A percentile compares a stretch with the other conserved stretches of the same genome.
Evolutionary conservation across 1,284 basidiomycete species (phyloP).

Genomic region (Boletellus sp.): DNA sequence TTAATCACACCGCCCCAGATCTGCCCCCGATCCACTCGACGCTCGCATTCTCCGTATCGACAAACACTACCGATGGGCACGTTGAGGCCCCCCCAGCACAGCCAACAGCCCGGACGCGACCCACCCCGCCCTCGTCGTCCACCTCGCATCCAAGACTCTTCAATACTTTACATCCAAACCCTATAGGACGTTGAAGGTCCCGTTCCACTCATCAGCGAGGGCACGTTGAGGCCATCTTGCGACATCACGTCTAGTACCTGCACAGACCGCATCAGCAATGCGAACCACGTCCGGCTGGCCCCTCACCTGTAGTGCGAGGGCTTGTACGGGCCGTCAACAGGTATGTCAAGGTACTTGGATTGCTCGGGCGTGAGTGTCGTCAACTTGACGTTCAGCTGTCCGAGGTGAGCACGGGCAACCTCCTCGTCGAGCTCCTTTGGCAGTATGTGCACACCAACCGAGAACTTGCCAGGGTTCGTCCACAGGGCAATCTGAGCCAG

Average conservation of each 20-base stretch:
- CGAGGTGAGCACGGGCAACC: slow-evolving; percentile 93
- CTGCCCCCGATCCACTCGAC: slow-evolving; percentile 10
- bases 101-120: slow-evolving; percentile 15
- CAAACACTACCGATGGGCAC: slow-evolving; percentile 27
- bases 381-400: slow-evolving; percentile 90
- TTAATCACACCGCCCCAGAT: slow-evolving; percentile 19
- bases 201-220: slow-evolving; percentile 50
- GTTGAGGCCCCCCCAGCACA: slow-evolving; percentile 36
- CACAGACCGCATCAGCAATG: slow-evolving; percentile 29
- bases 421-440: slow-evolving; percentile 99
- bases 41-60: slow-evolving; percentile 60
- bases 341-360: slow-evolving; percentile 91
- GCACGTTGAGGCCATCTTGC: slow-evolving; percentile 73
- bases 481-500: slow-evolving; percentile 98
- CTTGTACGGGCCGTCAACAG: slow-evolving; percentile 91
- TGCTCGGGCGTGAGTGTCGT: slow-evolving; percentile 79
- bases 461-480: slow-evolving; percentile 88
- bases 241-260: slow-evolving; percentile 45
- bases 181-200: slow-evolving; percentile 61
- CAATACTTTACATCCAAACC: slow-evolving; percentile 32
- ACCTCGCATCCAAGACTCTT: slow-evolving; percentile 32
- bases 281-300: slow-evolving; percentile 9
- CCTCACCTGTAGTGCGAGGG: slow-evolving; percentile 74
- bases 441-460: slow-evolving; percentile 92
- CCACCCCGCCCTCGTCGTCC: slow-evolving; percentile 11